Conservation (phyloP, 345 rosid genomes). For the Schrenkiella parvula region DNA sequence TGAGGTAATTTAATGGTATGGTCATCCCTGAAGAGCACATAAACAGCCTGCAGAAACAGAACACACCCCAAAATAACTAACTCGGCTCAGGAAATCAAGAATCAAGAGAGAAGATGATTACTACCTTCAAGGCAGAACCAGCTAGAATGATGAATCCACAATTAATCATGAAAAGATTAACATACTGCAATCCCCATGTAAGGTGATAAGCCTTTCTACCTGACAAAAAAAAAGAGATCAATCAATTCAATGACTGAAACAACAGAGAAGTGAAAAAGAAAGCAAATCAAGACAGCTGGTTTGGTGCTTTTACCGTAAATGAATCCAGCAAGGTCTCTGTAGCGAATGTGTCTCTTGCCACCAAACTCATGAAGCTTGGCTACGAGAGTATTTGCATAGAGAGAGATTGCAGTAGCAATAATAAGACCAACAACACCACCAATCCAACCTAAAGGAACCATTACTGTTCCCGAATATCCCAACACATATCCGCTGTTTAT, state of each 20-base stretch:
- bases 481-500: constrained; percentile 85
- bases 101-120: background rate
- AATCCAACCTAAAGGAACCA: constrained; percentile 92
- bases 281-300: background rate
- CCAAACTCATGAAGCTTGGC: constrained; percentile 86
- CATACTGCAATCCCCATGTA: constrained; percentile 74
- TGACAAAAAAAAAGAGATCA: constrained; percentile 17
- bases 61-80: background rate
- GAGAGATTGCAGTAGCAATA: constrained; percentile 61
- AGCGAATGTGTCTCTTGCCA: constrained; percentile 88
- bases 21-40: constrained; percentile 52
- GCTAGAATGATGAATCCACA: constrained; percentile 70
- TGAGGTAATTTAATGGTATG: constrained; percentile 45
- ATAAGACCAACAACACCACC: constrained; percentile 70
- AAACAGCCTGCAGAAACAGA: constrained; percentile 42
- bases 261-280: background rate
- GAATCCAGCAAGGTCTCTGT: constrained; percentile 84
- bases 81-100: background rate
- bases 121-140: constrained; percentile 81
- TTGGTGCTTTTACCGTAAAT: constrained; percentile 51
- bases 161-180: constrained; percentile 82
- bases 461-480: constrained; percentile 84
- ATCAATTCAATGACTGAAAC: background rate
- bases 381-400: constrained; percentile 70
- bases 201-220: constrained; percentile 60